A percentile compares a stretch with the other conserved stretches of the same genome.
These are phyloP conservation scores for Pseudogymnoascus sp. DNA, from an alignment of 2,329 filamentous ascomycete species.

Conservation along the genomic window DNA sequence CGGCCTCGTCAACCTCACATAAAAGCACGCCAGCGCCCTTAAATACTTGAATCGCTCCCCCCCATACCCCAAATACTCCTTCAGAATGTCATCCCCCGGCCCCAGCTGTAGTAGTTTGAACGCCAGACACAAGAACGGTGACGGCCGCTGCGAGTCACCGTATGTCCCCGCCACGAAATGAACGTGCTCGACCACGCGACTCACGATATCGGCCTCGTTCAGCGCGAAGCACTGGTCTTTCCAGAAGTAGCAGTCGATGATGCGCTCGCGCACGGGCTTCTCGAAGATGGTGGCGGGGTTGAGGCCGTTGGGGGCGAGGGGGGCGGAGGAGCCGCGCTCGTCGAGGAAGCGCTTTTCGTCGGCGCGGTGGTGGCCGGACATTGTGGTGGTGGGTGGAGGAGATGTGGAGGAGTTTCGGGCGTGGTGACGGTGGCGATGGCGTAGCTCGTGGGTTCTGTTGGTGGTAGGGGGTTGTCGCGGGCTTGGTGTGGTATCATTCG, in stretches of 20 bases:
- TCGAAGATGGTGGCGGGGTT: conserved; percentile 96
- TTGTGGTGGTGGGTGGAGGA: conserved; percentile 15
- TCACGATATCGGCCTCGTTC: conserved; percentile 76
- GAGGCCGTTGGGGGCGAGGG: conserved; percentile 75
- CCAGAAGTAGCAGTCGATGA: conserved; percentile 94
- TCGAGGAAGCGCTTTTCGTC: conserved; percentile 81
- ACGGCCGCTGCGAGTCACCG: conserved; percentile 76
- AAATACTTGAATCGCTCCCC: conserved; percentile 80
- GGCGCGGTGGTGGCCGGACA: conserved; percentile 62
- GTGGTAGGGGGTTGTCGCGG: neutral
- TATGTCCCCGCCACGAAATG: conserved; percentile 83
- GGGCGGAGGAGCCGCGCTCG: conserved; percentile 73
- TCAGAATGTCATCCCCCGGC: conserved; percentile 70
- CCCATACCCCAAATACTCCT: conserved; percentile 71
- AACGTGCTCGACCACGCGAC: conserved; percentile 80
- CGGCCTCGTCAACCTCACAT: conserved; percentile 80
- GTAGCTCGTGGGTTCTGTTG: neutral
- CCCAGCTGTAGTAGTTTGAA: conserved; percentile 91
- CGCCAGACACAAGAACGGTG: conserved; percentile 85
- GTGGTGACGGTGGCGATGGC: neutral
- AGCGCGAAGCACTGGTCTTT: conserved; percentile 97
- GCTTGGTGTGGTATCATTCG: neutral
- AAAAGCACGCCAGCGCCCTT: conserved; percentile 83
- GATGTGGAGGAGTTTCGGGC: conserved; percentile 1
- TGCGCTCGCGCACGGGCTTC: conserved; percentile 90